Conservation (phyloP, 2,329 filamentous ascomycete species). For the Fusarium fujikuroi region DNA sequence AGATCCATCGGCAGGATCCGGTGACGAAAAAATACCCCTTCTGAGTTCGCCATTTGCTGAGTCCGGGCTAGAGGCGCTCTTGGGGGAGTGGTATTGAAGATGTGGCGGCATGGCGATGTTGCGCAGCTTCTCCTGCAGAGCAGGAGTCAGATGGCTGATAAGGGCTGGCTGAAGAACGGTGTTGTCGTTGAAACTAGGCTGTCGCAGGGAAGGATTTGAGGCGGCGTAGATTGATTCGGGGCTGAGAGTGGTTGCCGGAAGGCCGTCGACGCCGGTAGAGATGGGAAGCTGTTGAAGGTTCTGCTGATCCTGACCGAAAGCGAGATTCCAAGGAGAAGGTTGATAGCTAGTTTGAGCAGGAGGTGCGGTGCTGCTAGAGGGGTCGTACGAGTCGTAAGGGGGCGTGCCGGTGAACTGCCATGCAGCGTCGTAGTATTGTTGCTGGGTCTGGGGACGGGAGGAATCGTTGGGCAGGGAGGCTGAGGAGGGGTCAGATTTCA, state of each 20-base stretch:
- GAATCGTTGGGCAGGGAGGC: conserved; percentile 47
- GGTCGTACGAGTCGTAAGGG: conserved; percentile 59
- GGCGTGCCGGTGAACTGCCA: conserved; percentile 63
- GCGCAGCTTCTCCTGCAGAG: conserved; percentile 69
- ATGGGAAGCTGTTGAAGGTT: conserved; percentile 50
- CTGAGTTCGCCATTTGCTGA: conserved; percentile 62
- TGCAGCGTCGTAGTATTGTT: conserved; percentile 51
- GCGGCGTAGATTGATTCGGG: conserved; percentile 50
- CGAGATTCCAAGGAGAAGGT: conserved; percentile 50
- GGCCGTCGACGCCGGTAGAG: conserved; percentile 48
- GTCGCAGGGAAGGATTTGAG: conserved; percentile 39
- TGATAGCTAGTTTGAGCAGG: conserved; percentile 48
- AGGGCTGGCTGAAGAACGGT: conserved; percentile 44
- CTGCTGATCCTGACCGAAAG: conserved; percentile 46
- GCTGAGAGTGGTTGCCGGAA: conserved; percentile 50
- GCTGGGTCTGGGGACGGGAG: conserved; percentile 49
- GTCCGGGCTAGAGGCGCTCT: conserved; percentile 67
- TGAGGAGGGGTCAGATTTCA: conserved; percentile 49
- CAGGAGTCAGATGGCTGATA: conserved; percentile 59
- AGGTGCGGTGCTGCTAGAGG: conserved; percentile 51
- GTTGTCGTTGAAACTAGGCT: conserved; percentile 47
- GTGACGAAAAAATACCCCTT: conserved; percentile 65
- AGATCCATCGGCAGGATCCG: conserved; percentile 59
- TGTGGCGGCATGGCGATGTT: conserved; percentile 73
- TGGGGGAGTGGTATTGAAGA: conserved; percentile 68